Conservation (phyloP, 768 basidiomycete species). For the Russula virescens region DNA sequence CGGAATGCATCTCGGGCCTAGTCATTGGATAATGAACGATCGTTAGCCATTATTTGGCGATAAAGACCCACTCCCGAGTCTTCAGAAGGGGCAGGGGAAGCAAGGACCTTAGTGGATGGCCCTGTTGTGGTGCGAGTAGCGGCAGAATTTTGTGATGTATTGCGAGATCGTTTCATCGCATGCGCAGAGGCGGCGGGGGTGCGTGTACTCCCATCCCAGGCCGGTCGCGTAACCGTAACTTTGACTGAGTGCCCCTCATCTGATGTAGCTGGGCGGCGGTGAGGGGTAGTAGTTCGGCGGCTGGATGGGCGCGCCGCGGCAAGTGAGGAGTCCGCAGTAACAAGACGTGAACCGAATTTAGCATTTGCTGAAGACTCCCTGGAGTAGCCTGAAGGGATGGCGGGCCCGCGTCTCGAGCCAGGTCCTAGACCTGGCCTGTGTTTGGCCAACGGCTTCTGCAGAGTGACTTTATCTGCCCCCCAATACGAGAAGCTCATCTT, state of each 20-base stretch:
- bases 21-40: constrained; percentile 51
- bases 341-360: constrained; percentile 82
- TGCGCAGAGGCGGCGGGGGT: constrained; percentile 30
- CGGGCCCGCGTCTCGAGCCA: constrained; percentile 35
- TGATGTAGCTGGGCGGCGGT: constrained; percentile 41
- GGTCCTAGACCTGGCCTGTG: constrained; percentile 30
- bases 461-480: constrained; percentile 87
- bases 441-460: constrained; percentile 71
- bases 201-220: constrained; percentile 62
- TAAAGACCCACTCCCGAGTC: constrained; percentile 84
- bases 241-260: constrained; percentile 62
- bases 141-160: constrained; percentile 68
- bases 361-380: constrained; percentile 85
- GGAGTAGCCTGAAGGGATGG: constrained; percentile 54
- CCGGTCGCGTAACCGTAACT: constrained; percentile 69
- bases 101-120: constrained; percentile 40
- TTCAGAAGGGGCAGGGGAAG: constrained; percentile 71
- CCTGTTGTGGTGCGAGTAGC: constrained; percentile 37
- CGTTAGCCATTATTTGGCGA: constrained; percentile 73
- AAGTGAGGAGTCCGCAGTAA: constrained; percentile 51
- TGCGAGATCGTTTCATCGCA: constrained; percentile 56
- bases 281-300: constrained; percentile 48
- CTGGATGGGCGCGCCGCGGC: constrained; percentile 52
- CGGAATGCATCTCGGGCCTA: constrained; percentile 21
- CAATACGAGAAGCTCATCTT: constrained; percentile 95